These are phyloP conservation scores for Aspergillus sp. DNA, from an alignment of 2,329 filamentous ascomycete species.

Conservation along the genomic window DNA sequence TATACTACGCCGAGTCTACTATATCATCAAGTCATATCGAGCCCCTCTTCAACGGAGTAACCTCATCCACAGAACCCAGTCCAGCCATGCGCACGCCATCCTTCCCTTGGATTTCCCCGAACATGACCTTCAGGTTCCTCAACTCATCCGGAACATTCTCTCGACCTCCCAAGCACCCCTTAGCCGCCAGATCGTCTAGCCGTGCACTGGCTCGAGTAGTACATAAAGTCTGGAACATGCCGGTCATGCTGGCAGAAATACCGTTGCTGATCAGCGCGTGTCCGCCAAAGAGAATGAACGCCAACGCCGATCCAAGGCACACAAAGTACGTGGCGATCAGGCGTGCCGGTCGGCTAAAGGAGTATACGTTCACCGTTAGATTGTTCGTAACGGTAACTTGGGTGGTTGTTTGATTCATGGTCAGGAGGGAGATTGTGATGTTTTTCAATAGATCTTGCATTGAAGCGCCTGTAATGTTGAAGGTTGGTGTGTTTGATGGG, in stretches of 20 bases:
- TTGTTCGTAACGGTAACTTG: slow-evolving; percentile 5
- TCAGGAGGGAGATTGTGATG: slow-evolving; percentile 17
- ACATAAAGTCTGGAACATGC: slow-evolving; percentile 14
- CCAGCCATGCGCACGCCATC: neutral
- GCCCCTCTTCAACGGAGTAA: neutral
- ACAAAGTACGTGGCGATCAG: slow-evolving; percentile 14
- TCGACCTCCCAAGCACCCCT: slow-evolving; percentile 16
- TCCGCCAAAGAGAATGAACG: slow-evolving; percentile 10
- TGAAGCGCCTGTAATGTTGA: slow-evolving; percentile 8
- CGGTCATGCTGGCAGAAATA: slow-evolving; percentile 12
- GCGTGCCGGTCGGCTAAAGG: slow-evolving; percentile 3
- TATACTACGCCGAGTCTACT: too few relatives aligned
- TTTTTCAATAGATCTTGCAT: slow-evolving; percentile 12
- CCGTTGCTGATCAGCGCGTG: slow-evolving; percentile 14
- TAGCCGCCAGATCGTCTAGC: slow-evolving; percentile 10
- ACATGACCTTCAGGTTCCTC: slow-evolving; percentile 19
- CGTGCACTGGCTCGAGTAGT: slow-evolving; percentile 13
- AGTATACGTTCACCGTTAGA: slow-evolving; percentile 8
- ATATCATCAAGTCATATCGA: neutral
- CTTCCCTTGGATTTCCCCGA: slow-evolving; percentile 11
- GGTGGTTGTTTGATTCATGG: slow-evolving; percentile 4
- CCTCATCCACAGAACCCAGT: slow-evolving; percentile 2
- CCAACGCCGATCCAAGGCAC: neutral
- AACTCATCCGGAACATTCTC: slow-evolving; percentile 19
- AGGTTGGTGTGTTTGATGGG: neutral